These are phyloP conservation scores for Dictyostelium discoideum DNA, from an alignment of 78 protist species.

Conservation along the genomic window dicty_2.7 NC_007090.3:2937001-2937500, in stretches of 20 bases:
- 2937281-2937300: neutral
- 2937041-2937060: no score
- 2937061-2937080: neutral
- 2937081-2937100: neutral
- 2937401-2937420: slow-evolving; percentile 38
- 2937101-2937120: no score
- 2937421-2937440: slow-evolving; percentile 45
- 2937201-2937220: no score
- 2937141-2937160: no score
- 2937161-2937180: neutral
- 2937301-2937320: neutral
- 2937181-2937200: neutral
- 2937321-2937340: neutral
- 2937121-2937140: no score
- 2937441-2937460: slow-evolving; percentile 25
- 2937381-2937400: slow-evolving; percentile 73
- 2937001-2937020: no score
- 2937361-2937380: slow-evolving; percentile 50
- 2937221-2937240: no score
- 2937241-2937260: no score
- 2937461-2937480: neutral
- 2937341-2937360: slow-evolving; percentile 7
- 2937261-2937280: no score
- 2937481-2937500: slow-evolving; percentile 40
- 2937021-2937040: no score